phyloP scores from a whole-genome alignment of 164 flowering plant species.

The Dillenia turbinata region DNA sequence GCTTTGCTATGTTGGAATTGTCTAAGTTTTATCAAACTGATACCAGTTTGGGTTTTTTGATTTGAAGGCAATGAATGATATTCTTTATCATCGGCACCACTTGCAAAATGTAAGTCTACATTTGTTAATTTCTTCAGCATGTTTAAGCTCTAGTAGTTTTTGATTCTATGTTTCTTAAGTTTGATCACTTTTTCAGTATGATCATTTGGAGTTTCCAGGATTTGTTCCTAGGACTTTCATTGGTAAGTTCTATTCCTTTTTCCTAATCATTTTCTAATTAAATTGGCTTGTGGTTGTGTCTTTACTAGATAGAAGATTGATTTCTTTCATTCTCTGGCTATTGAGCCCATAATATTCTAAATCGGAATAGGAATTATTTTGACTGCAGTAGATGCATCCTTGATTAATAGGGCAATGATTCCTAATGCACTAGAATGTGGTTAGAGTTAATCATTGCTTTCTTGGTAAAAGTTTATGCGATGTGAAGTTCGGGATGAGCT shows the following conservation, averaged over 20 bases:
- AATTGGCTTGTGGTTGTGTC: too few species aligned
- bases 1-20: not conserved
- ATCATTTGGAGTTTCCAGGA: constrained; percentile 98
- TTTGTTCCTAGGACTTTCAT: constrained; percentile 95
- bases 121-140: not conserved
- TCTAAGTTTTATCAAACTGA: constrained; percentile 1
- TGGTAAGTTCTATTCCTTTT: constrained; percentile 36
- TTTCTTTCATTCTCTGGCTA: not conserved
- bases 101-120: constrained; percentile 53
- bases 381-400: too few species aligned
- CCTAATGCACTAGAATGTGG: too few species aligned
- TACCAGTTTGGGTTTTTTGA: not conserved
- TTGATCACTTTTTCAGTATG: constrained; percentile 50
- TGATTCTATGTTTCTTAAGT: constrained; percentile 4
- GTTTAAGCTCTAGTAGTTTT: not conserved
- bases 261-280: not conserved
- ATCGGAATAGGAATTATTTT: too few species aligned
- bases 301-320: not conserved
- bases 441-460: too few species aligned
- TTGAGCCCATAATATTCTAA: too few species aligned
- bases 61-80: constrained; percentile 87
- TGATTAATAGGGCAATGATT: too few species aligned
- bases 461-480: too few species aligned
- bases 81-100: constrained; percentile 70
- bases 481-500: too few species aligned